A percentile compares a stretch with the other conserved stretches of the same genome.
Evolutionary conservation across 306 rosid species (phyloP).

Genomic region (Gynostemma pentaphyllum): DNA sequence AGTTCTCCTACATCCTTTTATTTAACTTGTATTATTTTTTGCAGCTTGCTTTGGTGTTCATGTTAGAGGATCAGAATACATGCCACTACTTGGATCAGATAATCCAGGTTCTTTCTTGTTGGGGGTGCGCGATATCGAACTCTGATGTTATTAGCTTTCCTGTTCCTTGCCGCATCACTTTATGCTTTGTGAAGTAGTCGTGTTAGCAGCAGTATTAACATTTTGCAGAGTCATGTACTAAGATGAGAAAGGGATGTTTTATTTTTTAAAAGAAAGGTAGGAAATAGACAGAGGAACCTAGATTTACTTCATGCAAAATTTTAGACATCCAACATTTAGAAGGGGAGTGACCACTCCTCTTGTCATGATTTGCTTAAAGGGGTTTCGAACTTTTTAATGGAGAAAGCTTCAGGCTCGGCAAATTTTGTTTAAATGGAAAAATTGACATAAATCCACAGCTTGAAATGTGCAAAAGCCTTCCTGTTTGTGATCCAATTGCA

Average conservation of each 20-base stretch:
- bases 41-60: slow-evolving; percentile 94
- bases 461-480: too few relatives aligned
- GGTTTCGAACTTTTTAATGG: background rate
- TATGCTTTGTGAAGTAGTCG: background rate
- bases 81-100: slow-evolving; percentile 60
- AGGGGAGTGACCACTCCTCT: too few relatives aligned
- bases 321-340: too few relatives aligned
- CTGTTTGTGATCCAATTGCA: too few relatives aligned
- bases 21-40: slow-evolving; percentile 8
- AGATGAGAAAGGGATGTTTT: background rate
- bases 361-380: background rate
- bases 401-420: background rate
- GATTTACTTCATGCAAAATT: too few relatives aligned
- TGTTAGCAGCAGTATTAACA: background rate
- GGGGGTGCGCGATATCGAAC: slow-evolving; percentile 59
- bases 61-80: slow-evolving; percentile 91
- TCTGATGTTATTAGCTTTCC: slow-evolving; percentile 31
- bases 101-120: slow-evolving; percentile 63
- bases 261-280: background rate
- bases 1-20: background rate
- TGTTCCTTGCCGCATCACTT: background rate
- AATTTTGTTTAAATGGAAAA: background rate
- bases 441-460: too few relatives aligned
- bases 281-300: too few relatives aligned
- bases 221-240: background rate